phyloP scores from a whole-genome alignment of 2,329 filamentous ascomycete species.

The Ascocoryne sarcoides region DNA sequence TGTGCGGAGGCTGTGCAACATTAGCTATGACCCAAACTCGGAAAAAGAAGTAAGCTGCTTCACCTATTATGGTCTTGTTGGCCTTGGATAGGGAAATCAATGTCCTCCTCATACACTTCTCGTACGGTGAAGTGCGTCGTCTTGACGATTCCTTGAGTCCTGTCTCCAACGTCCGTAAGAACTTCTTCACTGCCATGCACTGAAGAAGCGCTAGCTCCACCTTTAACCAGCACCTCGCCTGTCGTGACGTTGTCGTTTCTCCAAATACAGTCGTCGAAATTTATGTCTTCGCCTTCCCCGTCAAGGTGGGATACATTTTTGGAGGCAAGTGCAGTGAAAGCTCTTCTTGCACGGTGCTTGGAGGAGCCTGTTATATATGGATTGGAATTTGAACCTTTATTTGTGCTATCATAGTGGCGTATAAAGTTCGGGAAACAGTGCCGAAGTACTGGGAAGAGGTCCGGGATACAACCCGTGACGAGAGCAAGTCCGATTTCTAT shows the following conservation, averaged over 20 bases:
- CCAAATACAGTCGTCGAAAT: background rate
- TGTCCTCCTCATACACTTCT: too few relatives aligned
- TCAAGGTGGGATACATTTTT: background rate
- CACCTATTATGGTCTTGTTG: too few relatives aligned
- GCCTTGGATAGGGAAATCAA: too few relatives aligned
- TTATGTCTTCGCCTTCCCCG: background rate
- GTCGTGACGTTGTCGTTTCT: background rate
- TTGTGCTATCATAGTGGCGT: background rate
- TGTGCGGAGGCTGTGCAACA: too few relatives aligned
- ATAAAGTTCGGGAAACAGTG: slow-evolving; percentile 7
- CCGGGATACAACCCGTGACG: slow-evolving; percentile 12
- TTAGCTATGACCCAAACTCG: too few relatives aligned
- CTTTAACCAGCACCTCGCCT: background rate
- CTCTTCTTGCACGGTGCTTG: background rate
- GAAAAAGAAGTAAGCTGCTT: too few relatives aligned
- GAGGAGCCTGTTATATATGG: background rate
- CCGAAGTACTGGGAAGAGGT: slow-evolving; percentile 7
- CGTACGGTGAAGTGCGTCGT: background rate
- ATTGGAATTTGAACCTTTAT: background rate
- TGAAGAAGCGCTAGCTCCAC: background rate
- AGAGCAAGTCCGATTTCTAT: slow-evolving; percentile 16
- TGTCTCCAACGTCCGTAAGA: background rate
- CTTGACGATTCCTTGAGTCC: background rate
- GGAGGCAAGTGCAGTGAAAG: background rate
- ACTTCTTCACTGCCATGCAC: background rate